These are phyloP conservation scores for Gautieria morchelliformis DNA, from an alignment of 768 basidiomycete genomes.

Conservation along the genomic window DNA sequence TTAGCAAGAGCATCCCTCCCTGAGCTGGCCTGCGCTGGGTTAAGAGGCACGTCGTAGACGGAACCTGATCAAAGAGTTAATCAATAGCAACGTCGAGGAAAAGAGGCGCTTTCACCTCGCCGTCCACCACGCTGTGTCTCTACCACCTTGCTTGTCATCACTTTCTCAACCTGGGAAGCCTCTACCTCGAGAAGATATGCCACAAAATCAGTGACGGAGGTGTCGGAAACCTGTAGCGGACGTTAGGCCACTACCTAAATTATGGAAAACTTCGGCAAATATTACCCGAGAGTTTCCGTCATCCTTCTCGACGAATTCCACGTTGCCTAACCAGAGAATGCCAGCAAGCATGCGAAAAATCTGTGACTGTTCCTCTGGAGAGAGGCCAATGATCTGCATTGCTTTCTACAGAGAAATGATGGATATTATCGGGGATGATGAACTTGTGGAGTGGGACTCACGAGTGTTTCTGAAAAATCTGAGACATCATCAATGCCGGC, in stretches of 20 bases:
- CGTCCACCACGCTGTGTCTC: constrained; percentile 92
- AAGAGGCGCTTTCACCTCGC: constrained; percentile 38
- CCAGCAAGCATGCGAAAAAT: constrained; percentile 91
- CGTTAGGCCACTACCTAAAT: neutral
- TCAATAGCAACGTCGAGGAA: neutral
- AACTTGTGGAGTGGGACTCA: constrained; percentile 28
- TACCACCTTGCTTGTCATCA: constrained; percentile 72
- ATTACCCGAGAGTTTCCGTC: constrained; percentile 59
- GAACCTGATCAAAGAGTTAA: constrained; percentile 34
- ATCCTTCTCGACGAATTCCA: constrained; percentile 80
- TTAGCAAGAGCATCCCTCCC: constrained; percentile 90
- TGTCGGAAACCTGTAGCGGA: constrained; percentile 56
- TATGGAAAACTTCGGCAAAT: neutral
- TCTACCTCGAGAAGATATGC: constrained; percentile 92
- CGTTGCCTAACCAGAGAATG: constrained; percentile 94
- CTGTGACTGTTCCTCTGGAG: constrained; percentile 72
- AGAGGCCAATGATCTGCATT: constrained; percentile 90
- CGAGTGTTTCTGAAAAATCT: constrained; percentile 85
- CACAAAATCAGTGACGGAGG: constrained; percentile 88
- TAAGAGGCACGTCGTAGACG: constrained; percentile 93
- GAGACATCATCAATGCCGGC: constrained; percentile 81
- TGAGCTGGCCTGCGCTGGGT: constrained; percentile 81
- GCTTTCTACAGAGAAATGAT: constrained; percentile 49
- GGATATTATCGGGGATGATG: neutral
- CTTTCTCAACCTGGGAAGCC: constrained; percentile 70